Evolutionary conservation across 2,329 filamentous ascomycete genomes (phyloP).

Genomic region (Ceratocystis smalleyi): DNA sequence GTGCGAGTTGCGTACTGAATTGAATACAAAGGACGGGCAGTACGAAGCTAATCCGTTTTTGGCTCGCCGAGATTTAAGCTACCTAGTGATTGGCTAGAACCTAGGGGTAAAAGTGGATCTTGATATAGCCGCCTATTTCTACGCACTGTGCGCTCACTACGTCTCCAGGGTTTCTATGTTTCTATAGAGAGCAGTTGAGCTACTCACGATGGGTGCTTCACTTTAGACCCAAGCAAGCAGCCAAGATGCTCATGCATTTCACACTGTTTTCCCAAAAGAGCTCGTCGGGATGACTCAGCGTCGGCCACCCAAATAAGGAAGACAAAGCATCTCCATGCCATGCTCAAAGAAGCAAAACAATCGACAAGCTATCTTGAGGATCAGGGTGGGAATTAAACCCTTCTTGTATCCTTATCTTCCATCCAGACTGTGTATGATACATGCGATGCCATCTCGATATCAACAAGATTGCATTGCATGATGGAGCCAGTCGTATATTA

Average conservation of each 20-base stretch:
- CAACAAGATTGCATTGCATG: too few relatives aligned
- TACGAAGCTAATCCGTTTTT: conserved; percentile 17
- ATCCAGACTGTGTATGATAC: too few relatives aligned
- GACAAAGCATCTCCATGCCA: not conserved
- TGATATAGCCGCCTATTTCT: not conserved
- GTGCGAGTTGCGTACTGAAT: too few relatives aligned
- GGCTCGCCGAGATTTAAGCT: conserved; percentile 12
- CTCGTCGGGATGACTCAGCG: conserved; percentile 15
- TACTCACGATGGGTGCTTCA: not conserved
- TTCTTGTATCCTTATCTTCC: too few relatives aligned
- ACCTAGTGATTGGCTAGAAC: conserved; percentile 10
- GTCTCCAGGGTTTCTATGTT: not conserved
- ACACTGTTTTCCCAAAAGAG: conserved; percentile 8
- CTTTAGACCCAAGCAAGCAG: too few relatives aligned
- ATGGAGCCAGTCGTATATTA: too few relatives aligned
- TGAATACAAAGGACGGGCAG: not conserved
- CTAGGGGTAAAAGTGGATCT: not conserved
- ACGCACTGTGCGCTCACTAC: not conserved
- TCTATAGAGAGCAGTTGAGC: not conserved
- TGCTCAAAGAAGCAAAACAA: not conserved
- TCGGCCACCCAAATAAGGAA: not conserved
- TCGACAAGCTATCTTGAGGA: not conserved
- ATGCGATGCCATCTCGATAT: too few relatives aligned
- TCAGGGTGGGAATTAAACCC: too few relatives aligned
- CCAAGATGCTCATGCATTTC: too few relatives aligned